phyloP scores from a whole-genome alignment of 495 filamentous ascomycete species.

The Aspergillus taichungensis region DNA sequence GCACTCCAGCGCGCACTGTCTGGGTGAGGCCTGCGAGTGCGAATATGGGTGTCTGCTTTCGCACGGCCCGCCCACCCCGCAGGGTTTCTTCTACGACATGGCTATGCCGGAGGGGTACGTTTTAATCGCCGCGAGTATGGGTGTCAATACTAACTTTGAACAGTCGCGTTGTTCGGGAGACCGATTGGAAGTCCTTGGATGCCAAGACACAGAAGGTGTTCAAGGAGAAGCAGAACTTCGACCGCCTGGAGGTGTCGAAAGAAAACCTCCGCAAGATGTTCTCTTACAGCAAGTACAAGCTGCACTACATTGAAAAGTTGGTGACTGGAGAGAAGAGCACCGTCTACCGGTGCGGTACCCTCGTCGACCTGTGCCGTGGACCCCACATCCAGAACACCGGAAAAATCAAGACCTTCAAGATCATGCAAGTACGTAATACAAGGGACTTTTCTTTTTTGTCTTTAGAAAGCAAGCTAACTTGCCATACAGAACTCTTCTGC shows the following conservation, averaged over 20 bases:
- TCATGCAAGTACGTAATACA: constrained; percentile 56
- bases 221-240: constrained; percentile 94
- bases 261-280: constrained; percentile 94
- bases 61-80: constrained; percentile 83
- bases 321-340: constrained; percentile 87
- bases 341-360: constrained; percentile 77
- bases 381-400: constrained; percentile 89
- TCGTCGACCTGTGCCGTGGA: constrained; percentile 73
- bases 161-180: constrained; percentile 55
- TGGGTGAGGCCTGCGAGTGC: constrained; percentile 88
- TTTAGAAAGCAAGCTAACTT: constrained; percentile 3
- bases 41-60: constrained; percentile 85
- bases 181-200: constrained; percentile 76
- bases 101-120: constrained; percentile 59
- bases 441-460: not conserved
- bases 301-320: constrained; percentile 90
- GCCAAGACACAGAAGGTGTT: constrained; percentile 65
- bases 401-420: constrained; percentile 83
- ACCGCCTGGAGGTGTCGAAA: constrained; percentile 80
- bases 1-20: constrained; percentile 87
- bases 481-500: constrained; percentile 76
- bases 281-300: constrained; percentile 89
- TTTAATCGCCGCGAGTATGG: not conserved
- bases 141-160: constrained; percentile 8
- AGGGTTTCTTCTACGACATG: constrained; percentile 99